Percentiles rank a stretch among this genome's conserved stretches.
phyloP scores from a whole-genome alignment of 345 rosid genomes.

The Hibiscus tridactylites region DNA sequence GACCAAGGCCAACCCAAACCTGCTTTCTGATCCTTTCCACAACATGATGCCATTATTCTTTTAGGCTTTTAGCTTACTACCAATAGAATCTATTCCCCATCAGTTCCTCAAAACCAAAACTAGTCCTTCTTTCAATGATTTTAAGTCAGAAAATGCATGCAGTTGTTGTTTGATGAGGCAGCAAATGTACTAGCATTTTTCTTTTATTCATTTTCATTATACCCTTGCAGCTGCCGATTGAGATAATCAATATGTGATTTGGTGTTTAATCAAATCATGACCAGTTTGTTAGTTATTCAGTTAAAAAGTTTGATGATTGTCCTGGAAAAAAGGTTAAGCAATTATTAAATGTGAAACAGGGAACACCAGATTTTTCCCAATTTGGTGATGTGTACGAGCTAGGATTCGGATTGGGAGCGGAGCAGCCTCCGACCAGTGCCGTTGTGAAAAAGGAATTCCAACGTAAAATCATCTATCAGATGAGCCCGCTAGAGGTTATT shows the following conservation, averaged over 20 bases:
- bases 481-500: conserved; percentile 65
- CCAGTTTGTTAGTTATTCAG: neutral
- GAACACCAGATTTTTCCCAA: conserved; percentile 62
- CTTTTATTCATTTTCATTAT: neutral
- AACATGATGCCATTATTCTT: neutral
- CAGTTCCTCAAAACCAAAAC: neutral
- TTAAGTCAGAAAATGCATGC: neutral
- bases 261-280: neutral
- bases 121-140: too few relatives aligned
- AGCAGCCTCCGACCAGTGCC: conserved; percentile 70
- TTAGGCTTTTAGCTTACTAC: neutral
- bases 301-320: neutral
- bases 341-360: conserved; percentile 35
- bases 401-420: conserved; percentile 57
- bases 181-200: neutral
- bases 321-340: neutral
- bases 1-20: neutral
- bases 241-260: neutral
- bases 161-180: neutral
- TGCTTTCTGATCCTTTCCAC: neutral
- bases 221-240: neutral
- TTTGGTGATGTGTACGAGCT: conserved; percentile 62
- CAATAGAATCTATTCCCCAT: neutral
- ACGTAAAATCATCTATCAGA: conserved; percentile 54
- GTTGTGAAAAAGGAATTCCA: conserved; percentile 46